Conservation (phyloP, 805 yeast species). For the Candida vartiovaarae region DNA sequence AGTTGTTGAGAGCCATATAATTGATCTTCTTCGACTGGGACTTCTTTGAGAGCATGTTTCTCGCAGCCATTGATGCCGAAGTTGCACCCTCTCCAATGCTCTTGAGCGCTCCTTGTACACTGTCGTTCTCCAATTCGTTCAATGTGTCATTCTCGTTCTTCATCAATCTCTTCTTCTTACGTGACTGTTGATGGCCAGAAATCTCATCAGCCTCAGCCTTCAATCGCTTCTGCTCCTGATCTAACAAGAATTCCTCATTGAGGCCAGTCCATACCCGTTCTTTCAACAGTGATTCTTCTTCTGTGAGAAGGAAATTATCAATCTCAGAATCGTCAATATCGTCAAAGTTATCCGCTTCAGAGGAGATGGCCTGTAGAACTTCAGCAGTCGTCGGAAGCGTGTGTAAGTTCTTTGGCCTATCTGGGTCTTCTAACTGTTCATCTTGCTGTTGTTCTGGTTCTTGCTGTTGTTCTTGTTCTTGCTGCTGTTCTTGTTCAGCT, state of each 20-base stretch:
- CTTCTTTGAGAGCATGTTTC: constrained; percentile 66
- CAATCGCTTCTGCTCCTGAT: constrained; percentile 77
- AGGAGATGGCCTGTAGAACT: constrained; percentile 44
- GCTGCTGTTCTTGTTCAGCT: not conserved
- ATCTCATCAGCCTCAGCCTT: constrained; percentile 82
- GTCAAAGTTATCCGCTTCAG: constrained; percentile 54
- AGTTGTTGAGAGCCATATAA: constrained; percentile 67
- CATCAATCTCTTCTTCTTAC: constrained; percentile 38
- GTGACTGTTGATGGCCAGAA: constrained; percentile 63
- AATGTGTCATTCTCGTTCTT: constrained; percentile 27
- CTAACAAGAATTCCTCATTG: constrained; percentile 78
- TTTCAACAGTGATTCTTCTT: constrained; percentile 66
- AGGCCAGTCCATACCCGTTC: constrained; percentile 86
- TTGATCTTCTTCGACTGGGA: constrained; percentile 85
- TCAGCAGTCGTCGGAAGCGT: constrained; percentile 52
- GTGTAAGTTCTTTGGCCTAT: constrained; percentile 49
- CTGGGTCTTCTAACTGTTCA: constrained; percentile 27
- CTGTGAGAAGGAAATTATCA: constrained; percentile 49
- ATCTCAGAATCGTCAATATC: constrained; percentile 85
- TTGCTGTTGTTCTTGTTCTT: constrained; percentile 6
- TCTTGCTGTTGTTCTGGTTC: constrained; percentile 13
- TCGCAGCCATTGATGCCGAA: constrained; percentile 76
- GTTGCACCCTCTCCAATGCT: constrained; percentile 31
- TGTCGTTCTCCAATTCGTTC: constrained; percentile 26
- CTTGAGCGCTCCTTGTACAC: constrained; percentile 36